Base-by-base conservation (phyloP, 2,329 filamentous ascomycete species). In the Cladosporium sp. region DNA sequence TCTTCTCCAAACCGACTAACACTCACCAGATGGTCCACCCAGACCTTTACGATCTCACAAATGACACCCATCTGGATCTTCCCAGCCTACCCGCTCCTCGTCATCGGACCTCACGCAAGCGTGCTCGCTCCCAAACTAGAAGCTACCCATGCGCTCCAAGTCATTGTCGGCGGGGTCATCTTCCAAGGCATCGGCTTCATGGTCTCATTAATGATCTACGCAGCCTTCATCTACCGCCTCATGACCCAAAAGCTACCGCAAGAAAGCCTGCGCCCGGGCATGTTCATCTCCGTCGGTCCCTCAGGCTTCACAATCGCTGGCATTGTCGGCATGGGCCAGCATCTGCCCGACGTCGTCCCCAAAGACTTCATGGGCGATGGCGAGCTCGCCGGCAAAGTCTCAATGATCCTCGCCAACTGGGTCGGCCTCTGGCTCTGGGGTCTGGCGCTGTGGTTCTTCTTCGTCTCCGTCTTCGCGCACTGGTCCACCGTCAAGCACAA, bases 41-140 rank as follows among this genome's bases (percentile, higher is more conserved):
- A 83, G 59, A 84, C 82, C 2, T 86, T 85, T 64, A 86, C 90
- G 0, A 89, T 94, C 48, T 87, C 89, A 34, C 85, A 85, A 53
- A 94, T 95, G 90, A 94, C 90, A 0, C 90, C 90, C 0, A 85
- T 91, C 17, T 94, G 90, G 90, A 91, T 93, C 56, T 94, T 94
- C 63, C 90, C 90, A 0, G 89, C 88, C 0, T 95, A 95, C 62
- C 89, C 90, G 0, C 78, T 94, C 20, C 80, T 95, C 3, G 83
- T 94, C 8, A 84, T 88, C 20, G 90, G 87, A 0, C 87, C 90
- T 0, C 85, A 91, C 64, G 90, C 87, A 4, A 81, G 82, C 17
- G 84, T 80, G 6, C 69, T 86, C 12, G 78, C 80, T 20, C 68
- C 71, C 2, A 77, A 80, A 49, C 66, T 83, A 3, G 65, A 73